Evolutionary conservation across 2,329 filamentous ascomycete species (phyloP).

Genomic region (Monosporascus cannonballus): DNA sequence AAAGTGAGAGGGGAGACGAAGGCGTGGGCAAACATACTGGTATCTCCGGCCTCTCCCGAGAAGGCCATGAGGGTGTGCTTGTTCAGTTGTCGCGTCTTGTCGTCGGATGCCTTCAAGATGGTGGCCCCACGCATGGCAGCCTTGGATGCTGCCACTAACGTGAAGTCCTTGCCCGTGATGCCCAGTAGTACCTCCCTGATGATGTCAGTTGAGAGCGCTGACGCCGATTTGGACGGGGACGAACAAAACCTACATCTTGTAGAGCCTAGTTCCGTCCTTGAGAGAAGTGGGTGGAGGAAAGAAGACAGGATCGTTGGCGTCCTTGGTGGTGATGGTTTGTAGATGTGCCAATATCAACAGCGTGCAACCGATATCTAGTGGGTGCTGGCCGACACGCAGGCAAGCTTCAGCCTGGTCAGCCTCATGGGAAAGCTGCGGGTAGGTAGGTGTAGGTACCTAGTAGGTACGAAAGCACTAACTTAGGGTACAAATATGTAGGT

Average conservation of each 20-base stretch:
- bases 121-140: constrained; percentile 96
- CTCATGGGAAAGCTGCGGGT: constrained; percentile 7
- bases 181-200: constrained; percentile 93
- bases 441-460: neutral
- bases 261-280: neutral
- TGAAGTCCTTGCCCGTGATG: constrained; percentile 99
- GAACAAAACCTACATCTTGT: constrained; percentile 11
- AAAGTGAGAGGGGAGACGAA: neutral
- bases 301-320: neutral
- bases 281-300: neutral
- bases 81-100: constrained; percentile 93
- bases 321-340: neutral
- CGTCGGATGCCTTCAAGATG: constrained; percentile 88
- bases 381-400: constrained; percentile 28
- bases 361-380: too few relatives aligned
- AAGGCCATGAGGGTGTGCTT: constrained; percentile 93
- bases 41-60: constrained; percentile 93
- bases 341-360: neutral
- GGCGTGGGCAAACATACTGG: constrained; percentile 50
- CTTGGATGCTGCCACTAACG: constrained; percentile 94
- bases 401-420: constrained; percentile 36
- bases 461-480: neutral
- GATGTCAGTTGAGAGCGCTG: constrained; percentile 4
- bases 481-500: neutral
- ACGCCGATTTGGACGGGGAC: too few relatives aligned